Conservation (phyloP, 2,329 filamentous ascomycete genomes). For the Exutisphaerella laricina region DNA sequence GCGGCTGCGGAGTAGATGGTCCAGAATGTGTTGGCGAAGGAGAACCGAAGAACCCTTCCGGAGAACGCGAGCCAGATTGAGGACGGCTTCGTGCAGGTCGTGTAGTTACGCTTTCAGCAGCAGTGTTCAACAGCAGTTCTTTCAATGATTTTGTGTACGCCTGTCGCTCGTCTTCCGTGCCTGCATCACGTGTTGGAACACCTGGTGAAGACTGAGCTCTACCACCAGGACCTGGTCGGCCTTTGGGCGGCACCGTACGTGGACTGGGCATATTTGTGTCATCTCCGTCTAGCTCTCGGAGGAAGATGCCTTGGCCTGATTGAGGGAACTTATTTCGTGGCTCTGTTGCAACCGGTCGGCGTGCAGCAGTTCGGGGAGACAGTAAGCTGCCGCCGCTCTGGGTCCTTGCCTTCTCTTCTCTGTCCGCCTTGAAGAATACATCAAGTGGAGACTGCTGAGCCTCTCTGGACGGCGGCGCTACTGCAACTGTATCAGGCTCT, state of each 20-base stretch:
- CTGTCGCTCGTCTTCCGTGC: conserved; percentile 47
- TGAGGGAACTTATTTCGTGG: conserved; percentile 23
- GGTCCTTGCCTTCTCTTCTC: conserved; percentile 65
- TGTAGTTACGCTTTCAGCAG: conserved; percentile 14
- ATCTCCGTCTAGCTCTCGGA: conserved; percentile 62
- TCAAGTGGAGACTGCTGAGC: conserved; percentile 72
- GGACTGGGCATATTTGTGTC: conserved; percentile 21
- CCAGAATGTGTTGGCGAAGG: conserved; percentile 38
- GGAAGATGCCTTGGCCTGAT: conserved; percentile 54
- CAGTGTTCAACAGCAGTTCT: conserved; percentile 38
- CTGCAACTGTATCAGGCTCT: conserved; percentile 40
- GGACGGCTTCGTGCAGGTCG: conserved; percentile 19
- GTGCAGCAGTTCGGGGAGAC: conserved; percentile 37
- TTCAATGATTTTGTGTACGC: conserved; percentile 41
- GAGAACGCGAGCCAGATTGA: conserved; percentile 18
- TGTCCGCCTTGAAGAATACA: conserved; percentile 82
- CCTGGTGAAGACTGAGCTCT: conserved; percentile 29
- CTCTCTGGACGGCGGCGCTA: conserved; percentile 42
- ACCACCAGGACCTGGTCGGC: conserved; percentile 26
- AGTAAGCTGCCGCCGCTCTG: conserved; percentile 50
- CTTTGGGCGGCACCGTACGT: conserved; percentile 19
- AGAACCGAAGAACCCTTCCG: conserved; percentile 21
- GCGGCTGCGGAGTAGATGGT: conserved; percentile 23
- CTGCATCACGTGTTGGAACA: conserved; percentile 5
- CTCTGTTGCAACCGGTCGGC: conserved; percentile 28